Base-by-base conservation (phyloP, 2,329 filamentous ascomycete genomes). In the Lecanicillium sp. region DNA sequence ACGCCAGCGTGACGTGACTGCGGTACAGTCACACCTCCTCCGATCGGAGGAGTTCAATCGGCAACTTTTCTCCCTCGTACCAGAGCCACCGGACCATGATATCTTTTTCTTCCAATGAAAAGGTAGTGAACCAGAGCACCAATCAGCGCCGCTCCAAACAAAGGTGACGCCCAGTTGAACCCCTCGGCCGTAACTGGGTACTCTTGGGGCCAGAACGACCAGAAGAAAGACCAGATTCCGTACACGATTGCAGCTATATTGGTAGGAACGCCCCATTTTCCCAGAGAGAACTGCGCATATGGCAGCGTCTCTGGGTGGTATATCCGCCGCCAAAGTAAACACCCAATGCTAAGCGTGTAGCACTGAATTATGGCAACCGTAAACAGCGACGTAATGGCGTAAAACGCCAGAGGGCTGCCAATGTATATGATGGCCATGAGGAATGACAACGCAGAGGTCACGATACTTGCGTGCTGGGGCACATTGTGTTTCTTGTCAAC, bases 361-460 rank as follows among this genome's bases (percentile, higher is more conserved):
- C 41, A 44, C 17, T 43, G 44, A 27, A 47, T 42, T 14, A 46
- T 25, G 13, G 46, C 46, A 6, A 47, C 46, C 3, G 40, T 46
- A 17, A 29, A 40, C 7, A 47, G 46, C 2, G 46, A 47, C 3
- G 39, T 39, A 17, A 47, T 46, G 32, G 46, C 46, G 33, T 47
- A 44, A 36, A 47, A 47, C 6, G 46, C 45, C 22, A 46, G 43
- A 7, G 41, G 40, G 10, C 44, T 46, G 17, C 44, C 45, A 17
- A 47, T 38, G 35, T 47, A 44, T 22, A 45, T 47, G 31, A 44
- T 38, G 7, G 34, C 34, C 1, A 44, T 34, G 11, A 30, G 15
- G 13, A 46, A 37, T 20, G 38, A 44, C 18, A 43, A 36, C 6
- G 41, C 27, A 12, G 40, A 36, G 32, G 41, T 44, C 5, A 45